Base-by-base conservation (phyloP, 140 eudicot species). In the Erigeron philadelphicus region DNA sequence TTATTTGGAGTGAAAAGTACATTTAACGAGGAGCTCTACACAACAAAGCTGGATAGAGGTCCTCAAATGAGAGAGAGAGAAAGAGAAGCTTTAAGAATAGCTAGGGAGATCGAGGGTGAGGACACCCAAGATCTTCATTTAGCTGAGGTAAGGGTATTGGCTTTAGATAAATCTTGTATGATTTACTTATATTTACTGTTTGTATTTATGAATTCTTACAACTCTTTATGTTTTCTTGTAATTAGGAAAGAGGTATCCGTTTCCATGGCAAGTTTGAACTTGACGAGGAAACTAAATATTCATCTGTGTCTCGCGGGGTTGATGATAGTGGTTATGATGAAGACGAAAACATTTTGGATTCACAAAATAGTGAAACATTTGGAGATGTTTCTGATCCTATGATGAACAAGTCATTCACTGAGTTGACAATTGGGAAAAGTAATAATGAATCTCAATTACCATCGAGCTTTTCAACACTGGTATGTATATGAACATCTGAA, bases 1-100 rank as follows among this genome's bases (percentile, higher is more conserved):
- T 76, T 93, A 61, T 93, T 93, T 80, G 99, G 99, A 60, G 97
- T 93, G 11, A 89, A 86, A 73, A 93, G 99, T 81, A 93, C 99
- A 43, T 93, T 93, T 67, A 53, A 87, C n/a, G 99, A 93, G 84
- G 99, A 89, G 13, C 86, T 93, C 11, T 93, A 93, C 81, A 93
- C 99, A 18, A 93, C 99, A 65, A 93, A 85, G 73, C 97, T 93
- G 71, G 90, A 87, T 77, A 87, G 73, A 83, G 99, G 99, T 40
- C 95, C 97, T 74, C 90, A 83, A 74, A 89, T 68, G 89, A 83
- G 88, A 76, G 99, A 93, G 44, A 44, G 81, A 72, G 99, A 93
- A 74, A 84, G 75, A 69, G 95, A 86, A 79, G 99, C 99, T 19
- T 44, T 69, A 67, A 76, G 99, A 80, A 79, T 93, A 74, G 98